Evolutionary conservation across 1,284 basidiomycete genomes (phyloP), one percentile per base, ranked within the genome.

Genomic region (Boletus calvinii): DNA sequence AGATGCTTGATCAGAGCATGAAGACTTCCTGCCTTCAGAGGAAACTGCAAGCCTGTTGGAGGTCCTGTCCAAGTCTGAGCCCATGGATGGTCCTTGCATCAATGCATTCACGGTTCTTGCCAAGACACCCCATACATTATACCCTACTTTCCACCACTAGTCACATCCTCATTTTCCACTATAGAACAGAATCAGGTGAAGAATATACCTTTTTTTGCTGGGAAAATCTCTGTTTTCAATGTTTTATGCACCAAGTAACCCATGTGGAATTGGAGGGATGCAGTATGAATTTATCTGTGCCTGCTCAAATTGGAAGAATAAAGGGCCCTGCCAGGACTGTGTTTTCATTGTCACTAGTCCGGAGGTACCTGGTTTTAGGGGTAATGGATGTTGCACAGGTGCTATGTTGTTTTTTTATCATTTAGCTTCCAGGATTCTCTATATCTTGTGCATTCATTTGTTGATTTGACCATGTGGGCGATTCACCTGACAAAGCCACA

Each of bases 381-480:
- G 20, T 5, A 5, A 7, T 41, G 40, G n/a, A 41, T 29, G 11
- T 41, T 17, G 40, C 26, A 6, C 11, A 8, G 3, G 18, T 49
- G 24, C 34, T 49, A 15, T 20, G 11, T 36, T 49, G 46, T 30
- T 49, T 49, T 49, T 49, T 41, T 41, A n/a, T 45, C 31, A 20
- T 58, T 46, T 18, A 22, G 22, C 22, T 22, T 22, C 22, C 32
- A 39, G 30, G 42, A 26, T 1, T 18, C 11, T 6, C 13, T 40
- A 3, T 58, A 58, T 32, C 32, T 38, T 59, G 56, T 30, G 47
- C 50, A 2, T 29, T 58, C n/a, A 31, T 58, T 10, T n/a, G 22
- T 10, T 59, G 56, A 52, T 59, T 58, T 41, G 32, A 52, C 22
- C 8, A 13, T 3, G 9, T 48, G 0, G 32, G 24, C 5, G 24